phyloP scores from a whole-genome alignment of 2,329 filamentous ascomycete species.

The Penicillium sp. region DNA sequence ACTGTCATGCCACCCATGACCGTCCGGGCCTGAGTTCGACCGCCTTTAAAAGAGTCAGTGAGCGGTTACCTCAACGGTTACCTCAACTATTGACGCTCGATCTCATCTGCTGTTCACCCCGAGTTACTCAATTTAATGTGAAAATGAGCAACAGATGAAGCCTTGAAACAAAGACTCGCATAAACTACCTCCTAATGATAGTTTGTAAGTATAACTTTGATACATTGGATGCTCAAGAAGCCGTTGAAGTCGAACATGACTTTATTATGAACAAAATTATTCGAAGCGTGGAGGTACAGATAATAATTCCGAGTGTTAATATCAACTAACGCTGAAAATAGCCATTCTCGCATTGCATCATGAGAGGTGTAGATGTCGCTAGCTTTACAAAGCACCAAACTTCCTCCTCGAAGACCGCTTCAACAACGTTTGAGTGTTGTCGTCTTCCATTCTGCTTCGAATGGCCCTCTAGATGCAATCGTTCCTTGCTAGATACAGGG shows the following conservation, averaged over 20 bases:
- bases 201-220: too few species aligned
- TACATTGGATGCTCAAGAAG: too few species aligned
- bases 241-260: too few species aligned
- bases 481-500: neutral
- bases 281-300: neutral
- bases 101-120: too few species aligned
- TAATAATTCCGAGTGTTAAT: neutral
- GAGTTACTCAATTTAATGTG: neutral
- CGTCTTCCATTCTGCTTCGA: neutral
- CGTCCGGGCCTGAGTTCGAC: too few species aligned
- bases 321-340: neutral
- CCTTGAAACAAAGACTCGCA: neutral
- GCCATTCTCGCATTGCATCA: neutral
- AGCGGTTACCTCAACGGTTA: too few species aligned
- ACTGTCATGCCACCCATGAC: too few species aligned
- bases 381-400: neutral
- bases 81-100: too few species aligned
- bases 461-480: slow-evolving; percentile 1
- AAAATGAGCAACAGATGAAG: neutral
- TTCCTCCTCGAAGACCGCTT: neutral
- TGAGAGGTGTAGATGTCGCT: neutral
- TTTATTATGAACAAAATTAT: too few species aligned
- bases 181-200: neutral
- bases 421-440: neutral
- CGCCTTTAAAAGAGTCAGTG: too few species aligned